phyloP scores from a whole-genome alignment of 331 rosid genomes.

The Dryas integrifolia region DNA sequence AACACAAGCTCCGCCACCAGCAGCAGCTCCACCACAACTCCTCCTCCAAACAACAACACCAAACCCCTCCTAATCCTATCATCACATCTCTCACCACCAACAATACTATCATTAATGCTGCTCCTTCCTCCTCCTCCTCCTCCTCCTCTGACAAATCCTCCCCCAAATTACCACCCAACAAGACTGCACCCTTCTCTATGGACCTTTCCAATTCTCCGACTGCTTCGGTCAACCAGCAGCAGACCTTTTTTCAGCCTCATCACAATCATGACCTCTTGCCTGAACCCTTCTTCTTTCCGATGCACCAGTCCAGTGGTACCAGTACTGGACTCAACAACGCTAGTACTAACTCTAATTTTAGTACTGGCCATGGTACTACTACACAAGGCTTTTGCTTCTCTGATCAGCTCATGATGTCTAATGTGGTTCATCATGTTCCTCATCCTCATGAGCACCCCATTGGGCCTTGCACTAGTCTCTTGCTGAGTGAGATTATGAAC shows the following conservation, averaged over 20 bases:
- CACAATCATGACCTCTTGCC: conserved; percentile 31
- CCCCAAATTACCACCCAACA: conserved; percentile 42
- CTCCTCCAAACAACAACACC: conserved; percentile 39
- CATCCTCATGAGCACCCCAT: conserved; percentile 27
- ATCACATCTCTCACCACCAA: neutral
- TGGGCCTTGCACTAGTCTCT: conserved; percentile 57
- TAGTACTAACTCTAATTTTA: too few species aligned
- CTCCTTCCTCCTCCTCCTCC: conserved; percentile 65
- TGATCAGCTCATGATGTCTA: conserved; percentile 39
- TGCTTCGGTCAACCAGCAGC: conserved; percentile 40
- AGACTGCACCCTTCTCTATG: conserved; percentile 29
- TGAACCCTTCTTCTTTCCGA: conserved; percentile 65
- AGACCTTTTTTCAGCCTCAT: conserved; percentile 42
- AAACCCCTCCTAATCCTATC: conserved; percentile 1
- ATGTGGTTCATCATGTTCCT: conserved; percentile 42
- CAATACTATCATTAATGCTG: conserved; percentile 25
- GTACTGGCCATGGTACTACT: too few species aligned
- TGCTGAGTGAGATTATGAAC: conserved; percentile 65
- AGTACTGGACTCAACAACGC: too few species aligned
- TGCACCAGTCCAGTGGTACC: conserved; percentile 17
- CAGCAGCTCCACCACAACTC: conserved; percentile 36
- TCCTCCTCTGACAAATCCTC: conserved; percentile 74
- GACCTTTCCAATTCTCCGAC: conserved; percentile 61
- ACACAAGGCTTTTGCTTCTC: conserved; percentile 77
- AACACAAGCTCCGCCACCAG: conserved; percentile 84